Percentiles rank a stretch among this genome's conserved stretches.
Evolutionary conservation across 129 eudicot genomes (phyloP).

Genomic region (Mikania micrantha): DNA sequence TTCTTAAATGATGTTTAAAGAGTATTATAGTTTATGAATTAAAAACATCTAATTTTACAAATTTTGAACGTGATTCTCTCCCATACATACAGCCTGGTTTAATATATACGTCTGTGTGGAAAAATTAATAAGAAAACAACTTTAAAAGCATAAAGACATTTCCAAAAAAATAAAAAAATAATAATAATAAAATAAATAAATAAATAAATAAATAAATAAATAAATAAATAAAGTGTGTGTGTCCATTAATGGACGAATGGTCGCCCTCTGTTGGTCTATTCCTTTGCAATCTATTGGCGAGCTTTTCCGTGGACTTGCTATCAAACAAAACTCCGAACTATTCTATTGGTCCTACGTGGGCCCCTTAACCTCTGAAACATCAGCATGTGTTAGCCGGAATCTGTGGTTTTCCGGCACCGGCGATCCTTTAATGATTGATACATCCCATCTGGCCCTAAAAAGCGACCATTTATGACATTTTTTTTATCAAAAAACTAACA

Average conservation of each 20-base stretch:
- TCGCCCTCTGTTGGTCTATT: not conserved
- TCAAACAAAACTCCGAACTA: constrained; percentile 20
- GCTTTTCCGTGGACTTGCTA: constrained; percentile 19
- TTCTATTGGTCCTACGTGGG: constrained; percentile 8
- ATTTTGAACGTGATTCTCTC: too few relatives aligned
- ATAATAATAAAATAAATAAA: not conserved
- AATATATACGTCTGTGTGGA: not conserved
- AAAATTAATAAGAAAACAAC: too few relatives aligned
- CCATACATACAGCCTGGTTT: too few relatives aligned
- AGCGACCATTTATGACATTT: constrained; percentile 6
- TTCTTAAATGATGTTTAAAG: too few relatives aligned
- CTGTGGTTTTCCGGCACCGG: constrained; percentile 4
- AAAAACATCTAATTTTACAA: too few relatives aligned
- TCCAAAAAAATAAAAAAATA: too few relatives aligned
- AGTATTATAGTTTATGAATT: too few relatives aligned
- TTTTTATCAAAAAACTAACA: not conserved
- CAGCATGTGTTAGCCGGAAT: constrained; percentile 27
- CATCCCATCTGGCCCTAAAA: constrained; percentile 11
- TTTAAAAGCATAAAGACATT: too few relatives aligned
- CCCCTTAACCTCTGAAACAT: constrained; percentile 16
- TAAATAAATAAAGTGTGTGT: too few relatives aligned
- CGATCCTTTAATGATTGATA: constrained; percentile 14
- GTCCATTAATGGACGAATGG: constrained; percentile 4
- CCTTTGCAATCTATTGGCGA: constrained; percentile 29
- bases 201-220: not conserved